Evolutionary conservation across 805 yeast genomes (phyloP), one percentile per base, ranked within the genome.

Genomic region (Candida chauliodis): DNA sequence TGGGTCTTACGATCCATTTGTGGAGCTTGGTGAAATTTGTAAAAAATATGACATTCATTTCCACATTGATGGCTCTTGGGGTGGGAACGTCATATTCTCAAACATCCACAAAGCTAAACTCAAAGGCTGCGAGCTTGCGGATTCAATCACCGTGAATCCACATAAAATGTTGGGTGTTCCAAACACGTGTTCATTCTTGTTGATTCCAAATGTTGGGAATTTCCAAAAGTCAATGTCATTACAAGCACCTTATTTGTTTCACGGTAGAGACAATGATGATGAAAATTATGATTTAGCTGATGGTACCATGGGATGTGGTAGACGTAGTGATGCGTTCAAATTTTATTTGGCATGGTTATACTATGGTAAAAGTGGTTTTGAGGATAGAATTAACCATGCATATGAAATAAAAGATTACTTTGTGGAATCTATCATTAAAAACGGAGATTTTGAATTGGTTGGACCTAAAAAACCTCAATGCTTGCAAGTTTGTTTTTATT

Each of bases 121-220:
- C 43, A 53, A 58, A 13, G 95, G 95, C 1, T 56, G 75, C 22
- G 74, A 82, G 29, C 53, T 70, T 15, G 95, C 93, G 1, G 76
- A 86, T 57, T 81, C 90, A 8, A 69, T 86, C 40, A 86, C 95
- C 2, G 74, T 79, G 16, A 87, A 86, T 52, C 95, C 95, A 3
- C 95, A 86, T 63, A 86, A 86, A 52, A 79, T 84, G 85, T 71
- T 86, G 30, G 95, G 95, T n/a, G 86, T 84, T 10, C 95, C 95
- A 37, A 76, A 76, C 21, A 80, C 86, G 0, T 76, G 82, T 49
- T 83, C 91, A 13, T 86, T 87, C 55, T 61, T 86, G 41, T 66
- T 86, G 32, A 66, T 85, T 6, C 93, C 93, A 1, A 79, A 85
- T 50, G 81, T 77, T 30, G 53, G 75, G 17, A 58, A 70, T 4